A percentile compares a stretch with the other conserved stretches of the same genome.
Evolutionary conservation across 1,284 basidiomycete species (phyloP).

Genomic region (Puccinia novopanici): DNA sequence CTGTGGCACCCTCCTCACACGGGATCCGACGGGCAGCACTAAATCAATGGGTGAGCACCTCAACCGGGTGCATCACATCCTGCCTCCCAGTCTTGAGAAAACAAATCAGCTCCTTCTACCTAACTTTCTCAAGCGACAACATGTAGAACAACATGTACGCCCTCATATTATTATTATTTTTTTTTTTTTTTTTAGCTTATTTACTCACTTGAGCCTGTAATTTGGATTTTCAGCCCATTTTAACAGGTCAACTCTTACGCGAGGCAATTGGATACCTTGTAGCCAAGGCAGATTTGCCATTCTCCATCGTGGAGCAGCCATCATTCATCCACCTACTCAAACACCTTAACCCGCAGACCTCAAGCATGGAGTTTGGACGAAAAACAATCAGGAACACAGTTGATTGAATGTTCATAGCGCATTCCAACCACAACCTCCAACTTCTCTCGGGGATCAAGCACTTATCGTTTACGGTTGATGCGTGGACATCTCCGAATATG

Average conservation of each 20-base stretch:
- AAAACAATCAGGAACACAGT: not conserved
- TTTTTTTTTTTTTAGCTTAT: not conserved
- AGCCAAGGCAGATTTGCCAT: too few relatives aligned
- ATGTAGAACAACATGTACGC: not conserved
- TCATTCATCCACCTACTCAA: not conserved
- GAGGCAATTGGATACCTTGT: not conserved
- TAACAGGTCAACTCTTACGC: not conserved
- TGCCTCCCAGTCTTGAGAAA: too few relatives aligned
- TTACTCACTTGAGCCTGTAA: not conserved
- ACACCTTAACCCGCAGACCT: not conserved
- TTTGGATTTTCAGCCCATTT: not conserved
- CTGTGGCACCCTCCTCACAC: not conserved
- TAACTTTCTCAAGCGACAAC: not conserved
- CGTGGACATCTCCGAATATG: too few relatives aligned
- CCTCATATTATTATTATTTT: not conserved
- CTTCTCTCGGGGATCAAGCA: not conserved
- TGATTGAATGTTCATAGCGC: not conserved
- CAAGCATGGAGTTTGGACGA: not conserved
- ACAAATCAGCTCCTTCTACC: not conserved
- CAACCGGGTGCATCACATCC: too few relatives aligned
- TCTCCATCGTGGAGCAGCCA: not conserved
- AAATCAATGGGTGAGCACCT: slow-evolving; percentile 5
- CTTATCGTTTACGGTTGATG: not conserved
- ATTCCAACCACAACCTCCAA: not conserved
- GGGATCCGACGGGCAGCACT: not conserved